Conservation (phyloP, 306 rosid species). For the Trifolium fragiferum region DNA sequence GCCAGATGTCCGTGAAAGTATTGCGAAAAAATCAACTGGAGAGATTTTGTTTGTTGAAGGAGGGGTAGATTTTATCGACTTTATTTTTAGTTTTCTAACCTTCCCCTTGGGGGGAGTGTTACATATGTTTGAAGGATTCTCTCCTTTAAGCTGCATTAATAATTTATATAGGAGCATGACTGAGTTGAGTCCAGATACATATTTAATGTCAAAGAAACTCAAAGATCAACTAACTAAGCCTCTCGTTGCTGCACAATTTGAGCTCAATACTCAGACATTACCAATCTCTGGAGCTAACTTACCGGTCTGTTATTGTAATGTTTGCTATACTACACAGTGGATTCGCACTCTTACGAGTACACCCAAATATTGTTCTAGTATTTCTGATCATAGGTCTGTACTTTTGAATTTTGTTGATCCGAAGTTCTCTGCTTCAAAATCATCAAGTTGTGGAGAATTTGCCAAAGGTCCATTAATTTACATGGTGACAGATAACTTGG, state of each 20-base stretch:
- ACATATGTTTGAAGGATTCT: background rate
- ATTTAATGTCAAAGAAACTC: background rate
- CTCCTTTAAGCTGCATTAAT: slow-evolving; percentile 9
- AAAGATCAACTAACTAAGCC: slow-evolving; percentile 8
- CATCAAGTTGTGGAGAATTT: background rate
- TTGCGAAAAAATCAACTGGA: background rate
- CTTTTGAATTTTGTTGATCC: background rate
- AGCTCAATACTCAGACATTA: background rate
- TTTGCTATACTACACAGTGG: background rate
- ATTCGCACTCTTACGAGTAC: too few species aligned
- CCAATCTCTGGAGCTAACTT: background rate
- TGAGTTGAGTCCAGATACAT: background rate
- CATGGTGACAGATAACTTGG: slow-evolving; percentile 31
- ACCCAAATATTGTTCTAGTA: background rate
- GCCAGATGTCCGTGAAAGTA: background rate
- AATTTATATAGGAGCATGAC: background rate
- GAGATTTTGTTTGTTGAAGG: slow-evolving; percentile 3
- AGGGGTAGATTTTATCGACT: background rate
- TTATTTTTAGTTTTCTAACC: slow-evolving; percentile 19
- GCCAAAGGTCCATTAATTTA: background rate
- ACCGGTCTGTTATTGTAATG: background rate
- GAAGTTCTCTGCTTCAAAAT: background rate
- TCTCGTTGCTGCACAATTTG: background rate
- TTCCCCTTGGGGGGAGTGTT: slow-evolving; percentile 30
- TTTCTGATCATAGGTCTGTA: background rate